These are phyloP conservation scores for Hypocreales sp. DNA, from an alignment of 2,329 filamentous ascomycete species.

Conservation along the genomic window DNA sequence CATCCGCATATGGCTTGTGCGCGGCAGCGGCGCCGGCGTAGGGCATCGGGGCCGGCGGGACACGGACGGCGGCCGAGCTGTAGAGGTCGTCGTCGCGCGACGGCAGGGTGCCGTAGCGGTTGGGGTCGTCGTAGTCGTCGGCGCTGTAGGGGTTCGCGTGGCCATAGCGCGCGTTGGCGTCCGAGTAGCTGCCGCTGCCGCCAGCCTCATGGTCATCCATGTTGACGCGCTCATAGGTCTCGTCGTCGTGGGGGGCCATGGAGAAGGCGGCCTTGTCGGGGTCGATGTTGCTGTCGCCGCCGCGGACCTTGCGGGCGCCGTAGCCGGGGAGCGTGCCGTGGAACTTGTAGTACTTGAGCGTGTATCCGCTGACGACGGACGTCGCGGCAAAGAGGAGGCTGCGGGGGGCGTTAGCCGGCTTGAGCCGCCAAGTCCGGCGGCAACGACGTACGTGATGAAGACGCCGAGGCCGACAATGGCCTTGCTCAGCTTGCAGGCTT, in stretches of 20 bases:
- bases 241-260: conserved; percentile 50
- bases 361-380: conserved; percentile 42
- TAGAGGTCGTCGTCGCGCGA: conserved; percentile 22
- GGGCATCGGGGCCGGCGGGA: conserved; percentile 9
- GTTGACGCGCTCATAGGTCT: conserved; percentile 47
- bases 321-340: conserved; percentile 48
- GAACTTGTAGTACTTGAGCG: conserved; percentile 44
- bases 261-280: conserved; percentile 56
- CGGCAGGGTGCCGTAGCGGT: conserved; percentile 22
- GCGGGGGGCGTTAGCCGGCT: conserved; percentile 2
- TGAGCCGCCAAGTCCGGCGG: too few relatives aligned
- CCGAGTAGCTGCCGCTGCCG: conserved; percentile 13
- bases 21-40: conserved; percentile 17
- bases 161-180: conserved; percentile 18
- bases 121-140: conserved; percentile 22
- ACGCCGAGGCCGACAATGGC: conserved; percentile 47
- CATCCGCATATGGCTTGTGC: conserved; percentile 28
- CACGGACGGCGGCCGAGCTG: too few relatives aligned
- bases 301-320: conserved; percentile 29
- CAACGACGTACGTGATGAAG: conserved; percentile 39
- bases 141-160: conserved; percentile 21
- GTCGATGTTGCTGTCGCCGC: conserved; percentile 36
- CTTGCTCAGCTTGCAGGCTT: conserved; percentile 44
- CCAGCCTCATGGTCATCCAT: conserved; percentile 34
- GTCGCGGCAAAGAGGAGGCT: conserved; percentile 41